Base-by-base conservation (phyloP, 257 asterid genomes). In the Solanum microdontum region DNA sequence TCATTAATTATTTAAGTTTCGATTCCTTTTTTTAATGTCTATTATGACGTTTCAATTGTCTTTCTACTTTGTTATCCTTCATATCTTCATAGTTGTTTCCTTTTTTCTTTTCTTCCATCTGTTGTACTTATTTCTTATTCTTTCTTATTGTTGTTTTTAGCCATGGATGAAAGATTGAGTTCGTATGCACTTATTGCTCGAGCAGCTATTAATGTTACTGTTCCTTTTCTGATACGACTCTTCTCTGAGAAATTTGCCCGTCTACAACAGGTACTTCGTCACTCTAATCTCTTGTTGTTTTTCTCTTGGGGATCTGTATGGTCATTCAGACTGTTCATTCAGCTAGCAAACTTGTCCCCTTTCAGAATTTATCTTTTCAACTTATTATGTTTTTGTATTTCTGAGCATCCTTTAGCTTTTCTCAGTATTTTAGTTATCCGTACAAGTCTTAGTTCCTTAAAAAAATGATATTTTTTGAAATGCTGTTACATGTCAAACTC, bases 111-210 rank as follows among this genome's bases (percentile, higher is more conserved):
- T 51, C 60, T 79, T 30, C 34, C 64, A 5, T 24, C 55, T 33
- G 26, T 43, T 72, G 40, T 15, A 8, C 33, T 82, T 55, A 39
- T 86, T 83, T 87, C 68, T 88, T 87, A 37, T 69, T 70, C 36
- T 89, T 87, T 87, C 88, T 84, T 73, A 62, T 76, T 84, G 84
- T 73, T 88, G 60, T 77, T 91, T 91, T 89, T 91, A 96, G 99
- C 98, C 74, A 95, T 95, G 99, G 99, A 97, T 91, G 99, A 97
- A 94, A 91, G 99, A 90, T 88, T 97, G 91, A 94, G 96, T 91
- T 92, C 97, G 48, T 97, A 97, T 94, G 99, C 98, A 86, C 98
- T 97, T 87, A 94, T 97, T 92, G 99, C 98, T 92, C 96, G 99
- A 89, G 95, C 97, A 89, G 96, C 99, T 90, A 88, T 92, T 64